A percentile compares a stretch with the other conserved stretches of the same genome.
These are phyloP conservation scores for Didymella keratinophila DNA, from an alignment of 2,329 filamentous ascomycete genomes.

Conservation along the genomic window DNA sequence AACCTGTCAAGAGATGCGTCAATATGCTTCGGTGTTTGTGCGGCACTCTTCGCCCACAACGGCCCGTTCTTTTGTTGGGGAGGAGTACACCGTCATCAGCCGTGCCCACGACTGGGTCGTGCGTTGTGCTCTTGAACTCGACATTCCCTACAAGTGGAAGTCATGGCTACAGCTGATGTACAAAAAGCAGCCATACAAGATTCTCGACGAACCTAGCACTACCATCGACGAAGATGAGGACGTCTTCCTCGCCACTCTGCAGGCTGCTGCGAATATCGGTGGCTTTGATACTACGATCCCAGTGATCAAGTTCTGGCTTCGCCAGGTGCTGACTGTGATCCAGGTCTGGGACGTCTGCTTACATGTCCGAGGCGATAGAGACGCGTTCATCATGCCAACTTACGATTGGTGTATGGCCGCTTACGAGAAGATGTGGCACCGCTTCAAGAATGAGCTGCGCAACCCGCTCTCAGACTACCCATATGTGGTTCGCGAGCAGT, in stretches of 20 bases:
- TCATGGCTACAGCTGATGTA: conserved; percentile 5
- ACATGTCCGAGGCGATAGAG: not conserved
- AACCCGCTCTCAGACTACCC: conserved; percentile 8
- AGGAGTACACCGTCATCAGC: not conserved
- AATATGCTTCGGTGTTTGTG: not conserved
- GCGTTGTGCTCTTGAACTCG: conserved; percentile 1
- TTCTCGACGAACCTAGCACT: not conserved
- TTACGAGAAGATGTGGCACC: conserved; percentile 1
- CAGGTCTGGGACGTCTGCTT: not conserved
- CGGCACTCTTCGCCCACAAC: not conserved
- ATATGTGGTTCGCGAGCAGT: not conserved
- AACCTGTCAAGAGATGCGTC: not conserved
- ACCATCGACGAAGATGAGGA: not conserved
- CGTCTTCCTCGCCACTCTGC: not conserved
- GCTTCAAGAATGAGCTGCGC: not conserved
- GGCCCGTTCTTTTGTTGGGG: not conserved
- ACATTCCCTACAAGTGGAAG: not conserved
- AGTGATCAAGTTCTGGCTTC: conserved; percentile 7
- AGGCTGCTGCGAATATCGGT: not conserved
- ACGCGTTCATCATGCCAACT: not conserved
- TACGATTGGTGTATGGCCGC: conserved; percentile 4
- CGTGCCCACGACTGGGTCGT: conserved; percentile 7
- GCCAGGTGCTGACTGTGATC: not conserved
- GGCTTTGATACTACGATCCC: not conserved
- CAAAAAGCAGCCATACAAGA: not conserved